Evolutionary conservation across 2,329 filamentous ascomycete species (phyloP), one percentile per base, ranked within the genome.

Genomic region (Aspergillus glaucus): DNA sequence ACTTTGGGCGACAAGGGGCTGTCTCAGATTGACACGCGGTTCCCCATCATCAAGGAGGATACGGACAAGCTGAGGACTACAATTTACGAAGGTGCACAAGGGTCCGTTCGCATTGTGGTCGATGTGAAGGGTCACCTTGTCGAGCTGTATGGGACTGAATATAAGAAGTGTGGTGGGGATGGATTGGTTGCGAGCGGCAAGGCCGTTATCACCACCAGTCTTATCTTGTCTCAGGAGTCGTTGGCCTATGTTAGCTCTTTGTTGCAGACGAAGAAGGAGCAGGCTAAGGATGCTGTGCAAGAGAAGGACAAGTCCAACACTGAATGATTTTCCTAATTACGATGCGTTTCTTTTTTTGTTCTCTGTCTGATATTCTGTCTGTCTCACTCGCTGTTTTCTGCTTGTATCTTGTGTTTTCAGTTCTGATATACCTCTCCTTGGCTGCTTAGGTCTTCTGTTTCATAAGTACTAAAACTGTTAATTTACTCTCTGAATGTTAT

Each of bases 21-120:
- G 55, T 75, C 70, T 60, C 81, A 79, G 62, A 75, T 92, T 59
- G 87, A 92, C 57, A 72, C 80, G 66, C 79, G 75, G 55, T 85
- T 90, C 67, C 87, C 87, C 46, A 76, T 80, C 51, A 78, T 92
- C 67, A 88, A 85, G 75, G 85, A 89, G 72, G 82, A 87, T 45
- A 87, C 86, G 22, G 75, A 79, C 55, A 84, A 88, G 66, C 76
- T 91, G 46, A 82, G 82, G 69, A 75, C 75, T 50, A 80, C 83
- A 14, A 79, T 86, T 60, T 79, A 81, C 64, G 76, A 75, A 60
- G 69, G 84, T 37, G 76, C 85, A 49, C 75, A 80, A 54, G 74
- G 82, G 53, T 87, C 87, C 6, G 70, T 84, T 59, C 79, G 79
- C 62, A 78, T 85, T 59, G 80, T 78, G 19, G 76, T 76, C 37